Evolutionary conservation across 305 asterid species (phyloP), one percentile per base, ranked within the genome.

Genomic region (Fraxinus dipetala): DNA sequence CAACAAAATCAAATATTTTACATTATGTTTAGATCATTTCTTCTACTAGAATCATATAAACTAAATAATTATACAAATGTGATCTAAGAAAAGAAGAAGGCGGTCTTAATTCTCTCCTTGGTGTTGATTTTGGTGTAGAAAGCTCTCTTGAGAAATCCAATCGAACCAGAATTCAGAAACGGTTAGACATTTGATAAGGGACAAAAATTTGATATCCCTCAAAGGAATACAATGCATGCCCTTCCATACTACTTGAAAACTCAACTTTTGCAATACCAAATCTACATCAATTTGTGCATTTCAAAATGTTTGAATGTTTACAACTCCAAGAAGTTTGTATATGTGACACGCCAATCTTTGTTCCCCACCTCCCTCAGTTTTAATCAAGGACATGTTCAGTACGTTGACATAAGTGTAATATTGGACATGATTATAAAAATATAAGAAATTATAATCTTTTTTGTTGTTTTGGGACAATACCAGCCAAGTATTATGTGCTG

Each of bases 291-390:
- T 28, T 83, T 84, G 94, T 88, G 91, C 88, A 83, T 84, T 85
- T 83, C 87, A 84, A 90, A 91, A 87, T 89, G 93, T 90, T 87
- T 59, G 84, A 67, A 82, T 54, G 83, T 89, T 90, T 87, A 87
- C 80, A 84, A 84, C 75, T 77, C 85, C 93, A 85, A 89, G 85
- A 82, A 48, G 80, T 54, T 78, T 85, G 88, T 85, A 85, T 48
- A 72, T 75, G 85, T 84, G 83, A 82, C 88, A 86, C 89, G 85
- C 87, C 86, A 85, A 85, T 85, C 85, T 81, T 85, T 88, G 88
- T 86, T 79, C 85, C 83, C 80, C 35, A 5, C 65, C 86, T 81
- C 85, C 83, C 79, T 28, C 10, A 56, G 31, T 18, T 26, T 22
- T n/a, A 65, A n/a, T 56, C 26, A n/a, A 56, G 2, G 28, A 54